Percentiles rank a stretch among this genome's conserved stretches.
phyloP scores from a whole-genome alignment of 257 asterid species.

The Plectranthus barbatus region DNA sequence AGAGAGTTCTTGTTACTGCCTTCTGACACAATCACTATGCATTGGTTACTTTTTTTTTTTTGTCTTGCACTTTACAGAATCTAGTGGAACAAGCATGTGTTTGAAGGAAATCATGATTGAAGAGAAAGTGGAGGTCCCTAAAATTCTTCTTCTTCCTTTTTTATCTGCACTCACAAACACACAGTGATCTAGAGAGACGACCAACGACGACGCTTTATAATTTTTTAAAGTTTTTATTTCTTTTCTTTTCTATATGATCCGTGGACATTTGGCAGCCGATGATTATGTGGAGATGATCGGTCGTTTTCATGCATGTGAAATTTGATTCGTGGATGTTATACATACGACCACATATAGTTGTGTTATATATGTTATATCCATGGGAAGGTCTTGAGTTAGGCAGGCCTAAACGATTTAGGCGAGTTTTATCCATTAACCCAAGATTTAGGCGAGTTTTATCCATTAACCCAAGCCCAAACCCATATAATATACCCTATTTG shows the following conservation, averaged over 20 bases:
- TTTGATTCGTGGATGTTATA: not conserved
- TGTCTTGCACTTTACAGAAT: not conserved
- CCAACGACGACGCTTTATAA: not conserved
- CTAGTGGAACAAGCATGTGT: slow-evolving; percentile 11
- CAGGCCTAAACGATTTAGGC: no score
- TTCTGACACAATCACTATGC: not conserved
- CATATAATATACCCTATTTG: no score
- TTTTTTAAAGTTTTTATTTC: no score
- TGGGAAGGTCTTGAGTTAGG: no score
- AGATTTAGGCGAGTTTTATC: no score
- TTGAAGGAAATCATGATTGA: not conserved
- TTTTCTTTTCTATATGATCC: not conserved
- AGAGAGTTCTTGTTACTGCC: not conserved
- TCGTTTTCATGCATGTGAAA: not conserved
- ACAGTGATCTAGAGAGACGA: not conserved
- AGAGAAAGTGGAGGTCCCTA: slow-evolving; percentile 4
- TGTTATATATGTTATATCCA: no score
- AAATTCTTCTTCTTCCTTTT: no score
- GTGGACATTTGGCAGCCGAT: not conserved
- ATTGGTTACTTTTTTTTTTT: not conserved
- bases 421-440: no score
- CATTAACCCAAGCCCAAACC: no score
- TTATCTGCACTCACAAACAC: not conserved
- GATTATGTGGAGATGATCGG: not conserved
- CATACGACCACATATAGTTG: no score